Evolutionary conservation across 2,329 filamentous ascomycete genomes (phyloP), one percentile per base, ranked within the genome.

Genomic region (Fusarium transvaalense): DNA sequence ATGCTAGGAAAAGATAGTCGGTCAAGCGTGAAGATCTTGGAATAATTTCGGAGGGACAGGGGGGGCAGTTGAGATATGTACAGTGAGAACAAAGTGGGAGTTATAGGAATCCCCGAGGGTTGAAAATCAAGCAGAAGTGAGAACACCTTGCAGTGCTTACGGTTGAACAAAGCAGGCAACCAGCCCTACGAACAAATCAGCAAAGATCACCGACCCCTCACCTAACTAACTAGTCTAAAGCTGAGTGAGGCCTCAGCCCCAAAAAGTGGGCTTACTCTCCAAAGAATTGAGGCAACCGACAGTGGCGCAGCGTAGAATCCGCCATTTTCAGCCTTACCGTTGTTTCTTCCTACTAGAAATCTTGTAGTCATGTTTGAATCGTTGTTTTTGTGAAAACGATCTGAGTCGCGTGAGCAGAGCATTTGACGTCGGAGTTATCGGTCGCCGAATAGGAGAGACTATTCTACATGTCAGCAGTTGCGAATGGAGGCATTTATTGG

Each of bases 161-260:
- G 23, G 43, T 15, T 29, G 15, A 25, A 19, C n/a, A 50, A 27
- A 10, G 39, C 46, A 62, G 50, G 14, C 34, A 55, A 25, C 29
- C 45, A 64, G 61, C 61, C 42, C 35, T 64, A 21, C 38, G 46
- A 50, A 13, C 46, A 37, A 37, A 35, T 10, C 15, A 23, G 35
- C n/a, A 23, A 15, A 31, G 13, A 8, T 25, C 4, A 3, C 10
- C 31, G 19, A 61, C 60, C 60, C 52, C 53, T 47, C 45, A 59
- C 14, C 31, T 29, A 5, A 29, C 29, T 29, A 8, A 46, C n/a
- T n/a, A n/a, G n/a, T n/a, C n/a, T n/a, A n/a, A 15, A 14, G 17
- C n/a, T 32, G 38, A 60, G 19, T n/a, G n/a, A n/a, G 35, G 34
- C 42, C 60, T 64, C 60, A 64, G 61, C 60, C 61, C 45, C 60